These are phyloP conservation scores for Fraxinus excelsior DNA, from an alignment of 257 asterid species.

Conservation along the genomic window DNA sequence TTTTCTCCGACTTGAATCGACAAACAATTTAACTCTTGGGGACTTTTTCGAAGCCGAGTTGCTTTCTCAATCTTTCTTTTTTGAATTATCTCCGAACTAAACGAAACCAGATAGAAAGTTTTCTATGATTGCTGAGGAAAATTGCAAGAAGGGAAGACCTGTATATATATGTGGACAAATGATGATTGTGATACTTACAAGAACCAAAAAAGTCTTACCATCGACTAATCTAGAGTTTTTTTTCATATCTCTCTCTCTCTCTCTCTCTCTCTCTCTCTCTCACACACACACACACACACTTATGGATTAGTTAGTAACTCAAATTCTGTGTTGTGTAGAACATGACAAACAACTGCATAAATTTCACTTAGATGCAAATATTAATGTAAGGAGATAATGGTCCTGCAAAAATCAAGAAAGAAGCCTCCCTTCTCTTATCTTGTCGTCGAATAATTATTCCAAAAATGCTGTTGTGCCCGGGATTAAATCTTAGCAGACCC, in stretches of 20 bases:
- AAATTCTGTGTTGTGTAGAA: background rate
- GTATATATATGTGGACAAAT: slow-evolving; percentile 44
- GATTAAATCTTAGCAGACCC: no score
- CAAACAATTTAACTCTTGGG: no score
- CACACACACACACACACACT: background rate
- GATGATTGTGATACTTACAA: slow-evolving; percentile 39
- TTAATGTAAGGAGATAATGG: slow-evolving; percentile 24
- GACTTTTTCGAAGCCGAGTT: no score
- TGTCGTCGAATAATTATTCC: slow-evolving; percentile 18
- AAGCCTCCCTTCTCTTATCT: slow-evolving; percentile 30
- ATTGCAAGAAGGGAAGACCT: slow-evolving; percentile 32
- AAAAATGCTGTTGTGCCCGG: no score
- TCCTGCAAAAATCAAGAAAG: slow-evolving; percentile 30
- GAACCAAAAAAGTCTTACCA: slow-evolving; percentile 29
- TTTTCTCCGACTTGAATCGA: background rate
- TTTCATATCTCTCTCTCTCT: slow-evolving; percentile 20
- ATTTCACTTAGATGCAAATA: slow-evolving; percentile 23
- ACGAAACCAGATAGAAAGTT: background rate
- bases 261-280: background rate
- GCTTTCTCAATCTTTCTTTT: no score
- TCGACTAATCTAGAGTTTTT: slow-evolving; percentile 36
- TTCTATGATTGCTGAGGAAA: slow-evolving; percentile 17
- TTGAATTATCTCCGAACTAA: background rate
- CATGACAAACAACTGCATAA: slow-evolving; percentile 26
- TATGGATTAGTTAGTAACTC: slow-evolving; percentile 37